phyloP scores from a whole-genome alignment of 2,329 filamentous ascomycete species.

The Cytospora chrysosperma region DNA sequence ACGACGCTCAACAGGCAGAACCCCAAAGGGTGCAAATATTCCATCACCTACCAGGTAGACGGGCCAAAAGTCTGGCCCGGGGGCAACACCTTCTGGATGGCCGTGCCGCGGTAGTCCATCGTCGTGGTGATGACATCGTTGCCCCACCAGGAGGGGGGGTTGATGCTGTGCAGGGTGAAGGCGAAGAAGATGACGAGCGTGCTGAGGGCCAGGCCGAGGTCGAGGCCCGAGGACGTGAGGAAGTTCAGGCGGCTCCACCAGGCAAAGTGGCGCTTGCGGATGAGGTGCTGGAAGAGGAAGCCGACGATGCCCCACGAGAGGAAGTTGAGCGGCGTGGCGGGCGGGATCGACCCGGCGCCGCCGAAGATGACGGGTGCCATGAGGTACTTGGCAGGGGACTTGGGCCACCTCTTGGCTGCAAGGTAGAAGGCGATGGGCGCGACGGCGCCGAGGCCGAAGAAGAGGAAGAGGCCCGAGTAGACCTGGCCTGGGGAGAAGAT shows the following conservation, averaged over 20 bases:
- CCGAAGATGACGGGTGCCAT: conserved; percentile 65
- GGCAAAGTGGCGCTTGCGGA: conserved; percentile 60
- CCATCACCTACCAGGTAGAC: conserved; percentile 43
- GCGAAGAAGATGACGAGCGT: conserved; percentile 71
- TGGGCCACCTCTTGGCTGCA: conserved; percentile 49
- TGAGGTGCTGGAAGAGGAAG: conserved; percentile 66
- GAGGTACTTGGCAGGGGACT: conserved; percentile 49
- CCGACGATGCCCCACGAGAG: conserved; percentile 72
- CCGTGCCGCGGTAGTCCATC: conserved; percentile 59
- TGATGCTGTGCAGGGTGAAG: conserved; percentile 61
- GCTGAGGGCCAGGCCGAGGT: conserved; percentile 64
- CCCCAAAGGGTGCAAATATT: too few relatives aligned
- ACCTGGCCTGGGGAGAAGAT: conserved; percentile 64
- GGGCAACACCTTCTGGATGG: conserved; percentile 53
- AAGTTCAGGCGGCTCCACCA: conserved; percentile 79
- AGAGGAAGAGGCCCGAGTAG: conserved; percentile 59
- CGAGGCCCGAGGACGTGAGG: conserved; percentile 66
- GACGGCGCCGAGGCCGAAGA: conserved; percentile 57
- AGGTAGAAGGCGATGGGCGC: conserved; percentile 53
- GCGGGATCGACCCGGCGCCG: conserved; percentile 57
- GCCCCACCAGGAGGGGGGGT: conserved; percentile 69
- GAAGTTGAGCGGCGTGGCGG: conserved; percentile 72
- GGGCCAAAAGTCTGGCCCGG: conserved; percentile 64
- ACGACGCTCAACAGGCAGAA: neutral
- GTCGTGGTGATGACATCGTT: conserved; percentile 59